Conservation (phyloP, 257 asterid species). For the Haberlea rhodopensis region DNA sequence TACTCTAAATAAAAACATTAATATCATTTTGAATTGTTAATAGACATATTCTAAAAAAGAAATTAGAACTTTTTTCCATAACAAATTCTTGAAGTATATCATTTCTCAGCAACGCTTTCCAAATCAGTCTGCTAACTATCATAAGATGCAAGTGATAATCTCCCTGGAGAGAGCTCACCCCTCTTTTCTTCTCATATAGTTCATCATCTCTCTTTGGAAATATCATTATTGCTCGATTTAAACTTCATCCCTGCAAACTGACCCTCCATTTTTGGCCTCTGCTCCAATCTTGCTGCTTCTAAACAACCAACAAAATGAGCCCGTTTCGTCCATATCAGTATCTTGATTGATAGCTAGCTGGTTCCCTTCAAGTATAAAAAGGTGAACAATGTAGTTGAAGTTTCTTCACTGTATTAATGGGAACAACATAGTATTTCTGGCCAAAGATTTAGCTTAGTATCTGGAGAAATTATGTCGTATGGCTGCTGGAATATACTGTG, state of each 20-base stretch:
- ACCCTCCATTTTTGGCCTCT: constrained; percentile 10
- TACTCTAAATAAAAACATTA: not conserved
- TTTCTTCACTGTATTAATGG: constrained; percentile 48
- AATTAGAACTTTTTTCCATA: not conserved
- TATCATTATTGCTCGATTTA: constrained; percentile 12
- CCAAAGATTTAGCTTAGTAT: constrained; percentile 55
- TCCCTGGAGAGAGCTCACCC: constrained; percentile 29
- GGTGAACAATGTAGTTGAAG: constrained; percentile 44
- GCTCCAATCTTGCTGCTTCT: constrained; percentile 16
- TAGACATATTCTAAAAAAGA: not conserved
- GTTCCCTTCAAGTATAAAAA: constrained; percentile 1
- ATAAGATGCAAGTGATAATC: constrained; percentile 36
- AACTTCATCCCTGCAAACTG: constrained; percentile 11
- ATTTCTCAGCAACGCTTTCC: constrained; percentile 30
- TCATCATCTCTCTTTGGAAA: constrained; percentile 2
- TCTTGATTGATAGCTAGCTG: not conserved
- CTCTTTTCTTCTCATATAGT: constrained; percentile 4
- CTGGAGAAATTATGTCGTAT: constrained; percentile 49
- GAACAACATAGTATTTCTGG: constrained; percentile 57
- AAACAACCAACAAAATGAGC: constrained; percentile 42
- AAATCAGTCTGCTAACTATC: constrained; percentile 43
- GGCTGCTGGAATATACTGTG: constrained; percentile 61
- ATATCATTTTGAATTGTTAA: not conserved
- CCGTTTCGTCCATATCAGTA: not conserved
- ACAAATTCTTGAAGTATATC: not conserved